Evolutionary conservation across 2,329 filamentous ascomycete genomes (phyloP), one percentile per base, ranked within the genome.

Genomic region (Penicillium italicum): DNA sequence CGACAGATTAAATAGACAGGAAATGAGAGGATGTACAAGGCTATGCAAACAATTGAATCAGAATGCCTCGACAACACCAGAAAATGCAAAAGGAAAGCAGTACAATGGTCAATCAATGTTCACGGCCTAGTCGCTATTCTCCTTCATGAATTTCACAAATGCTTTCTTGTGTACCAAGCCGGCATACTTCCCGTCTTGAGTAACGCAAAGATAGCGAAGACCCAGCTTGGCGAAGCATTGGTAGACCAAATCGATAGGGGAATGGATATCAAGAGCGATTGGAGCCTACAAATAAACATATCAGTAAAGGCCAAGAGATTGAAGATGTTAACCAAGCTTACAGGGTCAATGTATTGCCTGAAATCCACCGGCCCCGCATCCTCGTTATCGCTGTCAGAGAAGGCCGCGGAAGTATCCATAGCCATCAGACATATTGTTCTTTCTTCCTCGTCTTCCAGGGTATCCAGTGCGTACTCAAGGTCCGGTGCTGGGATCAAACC

Each of bases 151-250:
- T 73, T 90, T 92, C 57, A 96, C 93, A 77, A 99, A 97, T 4
- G 86, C 87, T 79, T 99, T 99, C 79, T 97, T 97, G 74, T 99
- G 94, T 48, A 96, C 91, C 80, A 99, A 83, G 59, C 94, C 94
- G 2, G 89, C 89, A 74, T 90, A 99, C 58, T 85, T 85, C 24
- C 94, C 94, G 62, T 96, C 86, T 53, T 83, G 84, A 26, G 94
- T 77, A 5, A 97, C 91, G 70, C 94, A 97, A 47, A 99, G 88
- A 73, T 96, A 97, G 59, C 94, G 82, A 62, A 99, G 75, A 1
- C 94, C 94, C 9, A 99, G 80, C 75, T 99, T 99, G 48, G 90
- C 89, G 72, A 97, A 99, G 67, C 91, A 93, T 71, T 99, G 94
- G 67, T 96, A 97, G 4, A 97, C 94, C 37, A 99, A 77, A 70